Conservation (phyloP, 306 rosid genomes). For the Echinosophora koreensis region DNA sequence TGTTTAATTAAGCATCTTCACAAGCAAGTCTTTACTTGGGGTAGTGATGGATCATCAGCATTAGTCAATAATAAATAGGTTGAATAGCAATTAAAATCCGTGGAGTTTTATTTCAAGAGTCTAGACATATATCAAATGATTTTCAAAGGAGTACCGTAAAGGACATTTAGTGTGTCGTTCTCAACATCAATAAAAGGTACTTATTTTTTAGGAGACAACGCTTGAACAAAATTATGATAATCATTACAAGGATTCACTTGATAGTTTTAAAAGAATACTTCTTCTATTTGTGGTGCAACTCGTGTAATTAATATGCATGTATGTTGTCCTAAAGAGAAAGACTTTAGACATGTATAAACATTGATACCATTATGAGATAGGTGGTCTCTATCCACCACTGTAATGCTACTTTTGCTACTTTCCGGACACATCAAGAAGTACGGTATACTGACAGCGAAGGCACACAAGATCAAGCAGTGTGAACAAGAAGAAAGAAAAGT, state of each 20-base stretch:
- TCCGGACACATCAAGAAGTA: constrained; percentile 45
- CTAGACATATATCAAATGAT: background rate
- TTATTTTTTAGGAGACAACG: background rate
- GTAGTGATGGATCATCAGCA: no score
- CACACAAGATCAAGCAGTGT: background rate
- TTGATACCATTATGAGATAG: no score
- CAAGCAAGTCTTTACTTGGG: no score
- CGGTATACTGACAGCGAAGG: background rate
- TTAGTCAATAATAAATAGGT: no score
- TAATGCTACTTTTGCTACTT: constrained; percentile 37
- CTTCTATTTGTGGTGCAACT: constrained; percentile 40
- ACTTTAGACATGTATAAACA: background rate
- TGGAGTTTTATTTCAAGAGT: background rate
- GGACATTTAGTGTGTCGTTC: constrained; percentile 24
- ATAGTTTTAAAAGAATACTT: constrained; percentile 39
- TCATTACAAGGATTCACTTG: constrained; percentile 45
- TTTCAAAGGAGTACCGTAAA: background rate
- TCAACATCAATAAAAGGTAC: constrained; percentile 5
- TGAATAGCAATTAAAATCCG: no score
- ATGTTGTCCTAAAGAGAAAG: constrained; percentile 23
- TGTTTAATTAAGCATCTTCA: no score
- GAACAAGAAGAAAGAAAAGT: background rate
- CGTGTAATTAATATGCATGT: constrained; percentile 7
- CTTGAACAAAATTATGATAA: constrained; percentile 33
- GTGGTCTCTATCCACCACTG: no score